Conservation (phyloP, 768 basidiomycete species). For the Chalciporus sphaerocephalus region DNA sequence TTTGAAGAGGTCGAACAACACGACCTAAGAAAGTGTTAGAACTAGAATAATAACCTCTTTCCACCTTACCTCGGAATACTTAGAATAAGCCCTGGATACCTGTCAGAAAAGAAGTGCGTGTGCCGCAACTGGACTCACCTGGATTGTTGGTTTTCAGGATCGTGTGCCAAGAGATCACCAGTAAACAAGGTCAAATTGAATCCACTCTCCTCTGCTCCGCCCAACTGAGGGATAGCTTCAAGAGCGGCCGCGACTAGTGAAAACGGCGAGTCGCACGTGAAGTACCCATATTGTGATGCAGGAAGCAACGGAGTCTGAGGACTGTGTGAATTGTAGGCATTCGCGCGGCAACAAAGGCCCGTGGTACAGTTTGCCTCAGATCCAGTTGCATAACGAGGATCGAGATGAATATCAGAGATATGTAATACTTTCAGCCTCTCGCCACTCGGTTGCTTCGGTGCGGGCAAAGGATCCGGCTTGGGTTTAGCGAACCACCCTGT, state of each 20-base stretch:
- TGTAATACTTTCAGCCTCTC: slow-evolving; percentile 68
- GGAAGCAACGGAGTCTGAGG: slow-evolving; percentile 49
- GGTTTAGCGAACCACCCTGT: slow-evolving; percentile 73
- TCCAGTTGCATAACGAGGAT: slow-evolving; percentile 66
- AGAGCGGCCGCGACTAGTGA: slow-evolving; percentile 57
- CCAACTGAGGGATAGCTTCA: slow-evolving; percentile 61
- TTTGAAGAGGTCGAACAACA: slow-evolving; percentile 65
- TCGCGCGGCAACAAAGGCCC: slow-evolving; percentile 60
- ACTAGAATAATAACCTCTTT: background rate
- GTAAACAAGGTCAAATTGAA: slow-evolving; percentile 68
- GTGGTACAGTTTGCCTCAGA: slow-evolving; percentile 70
- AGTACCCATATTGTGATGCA: slow-evolving; percentile 68
- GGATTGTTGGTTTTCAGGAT: slow-evolving; percentile 58
- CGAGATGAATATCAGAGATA: slow-evolving; percentile 73
- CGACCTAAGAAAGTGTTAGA: slow-evolving; percentile 38
- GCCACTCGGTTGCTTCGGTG: slow-evolving; percentile 55
- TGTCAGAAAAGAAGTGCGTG: background rate
- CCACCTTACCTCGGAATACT: slow-evolving; percentile 55
- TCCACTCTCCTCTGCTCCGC: slow-evolving; percentile 55
- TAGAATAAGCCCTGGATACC: slow-evolving; percentile 46
- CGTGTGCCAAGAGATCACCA: slow-evolving; percentile 73
- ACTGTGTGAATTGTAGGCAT: slow-evolving; percentile 46
- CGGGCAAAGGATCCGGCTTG: slow-evolving; percentile 65
- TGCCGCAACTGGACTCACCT: slow-evolving; percentile 37
- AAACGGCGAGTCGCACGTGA: slow-evolving; percentile 60